Evolutionary conservation across 305 asterid species (phyloP).

Genomic region (Solanum hybrid): DNA sequence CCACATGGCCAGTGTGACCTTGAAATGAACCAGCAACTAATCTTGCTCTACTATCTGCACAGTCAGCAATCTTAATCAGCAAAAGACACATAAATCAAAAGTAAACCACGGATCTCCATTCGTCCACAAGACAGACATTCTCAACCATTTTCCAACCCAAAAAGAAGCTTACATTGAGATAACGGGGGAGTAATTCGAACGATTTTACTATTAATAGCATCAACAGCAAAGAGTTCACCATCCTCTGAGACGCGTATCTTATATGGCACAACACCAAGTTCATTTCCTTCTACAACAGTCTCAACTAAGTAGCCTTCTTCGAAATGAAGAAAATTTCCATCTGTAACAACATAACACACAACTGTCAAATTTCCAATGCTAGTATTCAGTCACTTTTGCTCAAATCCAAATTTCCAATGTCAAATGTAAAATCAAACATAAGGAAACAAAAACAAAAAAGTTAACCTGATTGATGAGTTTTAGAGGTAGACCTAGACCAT

Average conservation of each 20-base stretch:
- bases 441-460: background rate
- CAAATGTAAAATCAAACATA: background rate
- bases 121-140: background rate
- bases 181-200: conserved; percentile 85
- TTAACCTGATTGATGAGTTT: conserved; percentile 65
- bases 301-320: conserved; percentile 94
- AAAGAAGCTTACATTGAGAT: conserved; percentile 60
- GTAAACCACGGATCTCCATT: background rate
- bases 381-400: background rate
- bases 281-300: conserved; percentile 88
- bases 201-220: conserved; percentile 76
- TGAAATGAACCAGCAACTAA: conserved; percentile 96
- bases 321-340: conserved; percentile 65
- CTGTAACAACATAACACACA: conserved; percentile 32
- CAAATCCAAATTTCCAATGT: background rate
- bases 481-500: conserved; percentile 78
- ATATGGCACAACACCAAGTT: conserved; percentile 76
- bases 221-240: conserved; percentile 95
- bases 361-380: background rate
- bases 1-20: conserved; percentile 89
- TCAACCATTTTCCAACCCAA: background rate
- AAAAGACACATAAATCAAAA: background rate
- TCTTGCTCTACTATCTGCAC: conserved; percentile 86
- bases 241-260: conserved; percentile 69
- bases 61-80: background rate